phyloP scores from a whole-genome alignment of 768 basidiomycete species.

The Grammothele lineata region DNA sequence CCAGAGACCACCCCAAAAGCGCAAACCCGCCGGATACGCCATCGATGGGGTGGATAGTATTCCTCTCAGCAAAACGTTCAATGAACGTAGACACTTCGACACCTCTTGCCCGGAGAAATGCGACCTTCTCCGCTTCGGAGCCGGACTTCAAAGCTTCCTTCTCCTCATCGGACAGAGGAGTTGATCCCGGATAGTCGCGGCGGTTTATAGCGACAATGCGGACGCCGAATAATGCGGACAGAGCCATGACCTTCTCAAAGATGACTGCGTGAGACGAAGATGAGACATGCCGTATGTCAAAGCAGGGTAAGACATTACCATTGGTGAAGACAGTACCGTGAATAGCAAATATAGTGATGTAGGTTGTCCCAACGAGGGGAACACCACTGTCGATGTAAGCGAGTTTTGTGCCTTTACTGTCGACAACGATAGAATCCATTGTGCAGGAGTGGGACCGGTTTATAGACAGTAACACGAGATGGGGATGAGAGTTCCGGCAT shows the following conservation, averaged over 20 bases:
- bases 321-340: constrained; percentile 1
- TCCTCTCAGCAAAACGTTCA: not conserved
- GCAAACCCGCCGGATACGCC: not conserved
- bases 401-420: constrained; percentile 1
- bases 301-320: no score
- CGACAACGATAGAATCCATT: not conserved
- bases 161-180: constrained; percentile 11
- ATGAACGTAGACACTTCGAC: constrained; percentile 5
- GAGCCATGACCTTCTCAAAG: not conserved
- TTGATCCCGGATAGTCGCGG: constrained; percentile 21
- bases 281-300: not conserved
- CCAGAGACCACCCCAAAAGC: not conserved
- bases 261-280: not conserved
- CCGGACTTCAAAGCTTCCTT: not conserved
- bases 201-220: constrained; percentile 20
- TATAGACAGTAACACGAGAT: no score
- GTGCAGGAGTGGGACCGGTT: no score
- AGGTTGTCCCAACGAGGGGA: not conserved
- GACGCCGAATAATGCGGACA: not conserved
- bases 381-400: constrained; percentile 6
- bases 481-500: no score
- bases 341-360: constrained; percentile 4
- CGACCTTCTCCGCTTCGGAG: constrained; percentile 17
- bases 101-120: constrained; percentile 26
- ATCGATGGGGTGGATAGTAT: not conserved